Percentiles rank a stretch among this genome's conserved stretches.
Evolutionary conservation across 768 basidiomycete genomes (phyloP).

Genomic region (Suillus cothurnatus): DNA sequence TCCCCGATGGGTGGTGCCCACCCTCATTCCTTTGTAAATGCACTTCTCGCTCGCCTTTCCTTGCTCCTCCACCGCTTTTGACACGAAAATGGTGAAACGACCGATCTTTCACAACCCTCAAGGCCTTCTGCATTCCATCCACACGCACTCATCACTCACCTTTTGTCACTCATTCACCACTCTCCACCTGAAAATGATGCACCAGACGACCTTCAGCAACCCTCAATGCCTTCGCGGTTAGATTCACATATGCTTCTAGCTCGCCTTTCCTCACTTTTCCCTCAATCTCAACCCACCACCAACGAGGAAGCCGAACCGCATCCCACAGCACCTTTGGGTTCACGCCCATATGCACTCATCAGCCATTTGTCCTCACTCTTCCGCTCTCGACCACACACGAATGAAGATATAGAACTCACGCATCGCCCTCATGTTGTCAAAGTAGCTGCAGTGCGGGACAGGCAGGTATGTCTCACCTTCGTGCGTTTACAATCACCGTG

Average conservation of each 20-base stretch:
- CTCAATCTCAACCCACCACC: neutral
- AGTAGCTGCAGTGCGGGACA: neutral
- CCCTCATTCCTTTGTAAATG: too few relatives aligned
- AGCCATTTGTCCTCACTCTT: neutral
- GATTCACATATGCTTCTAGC: neutral
- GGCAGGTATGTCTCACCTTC: neutral
- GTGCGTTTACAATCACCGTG: too few relatives aligned
- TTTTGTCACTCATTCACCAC: too few relatives aligned
- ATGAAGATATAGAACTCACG: neutral
- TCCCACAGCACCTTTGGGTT: neutral
- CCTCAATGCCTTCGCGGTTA: neutral
- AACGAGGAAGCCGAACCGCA: neutral
- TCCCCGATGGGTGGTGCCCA: neutral
- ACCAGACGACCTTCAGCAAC: neutral
- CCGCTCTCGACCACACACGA: neutral
- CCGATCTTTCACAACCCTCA: too few relatives aligned
- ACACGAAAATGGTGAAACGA: neutral
- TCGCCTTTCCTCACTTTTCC: neutral
- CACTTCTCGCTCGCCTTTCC: too few relatives aligned
- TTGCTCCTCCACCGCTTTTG: too few relatives aligned
- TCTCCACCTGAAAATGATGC: too few relatives aligned
- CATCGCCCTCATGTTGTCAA: neutral
- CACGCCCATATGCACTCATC: neutral
- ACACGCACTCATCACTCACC: too few relatives aligned
- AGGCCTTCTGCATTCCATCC: too few relatives aligned